Percentiles rank a stretch among this genome's conserved stretches.
Evolutionary conservation across 495 filamentous ascomycete genomes (phyloP).

Genomic region (Xylona heveae): DNA sequence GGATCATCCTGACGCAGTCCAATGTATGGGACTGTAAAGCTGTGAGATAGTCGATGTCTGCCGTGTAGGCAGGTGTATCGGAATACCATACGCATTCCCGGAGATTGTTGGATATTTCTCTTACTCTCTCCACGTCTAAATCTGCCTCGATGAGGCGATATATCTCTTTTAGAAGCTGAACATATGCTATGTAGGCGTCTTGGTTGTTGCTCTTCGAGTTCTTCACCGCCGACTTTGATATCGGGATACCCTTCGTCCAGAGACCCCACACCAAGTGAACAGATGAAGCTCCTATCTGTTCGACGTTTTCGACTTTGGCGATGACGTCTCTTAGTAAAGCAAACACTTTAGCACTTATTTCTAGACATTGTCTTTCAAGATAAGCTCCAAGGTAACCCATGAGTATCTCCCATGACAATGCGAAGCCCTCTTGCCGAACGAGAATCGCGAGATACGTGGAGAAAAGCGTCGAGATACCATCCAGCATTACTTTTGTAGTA

Average conservation of each 20-base stretch:
- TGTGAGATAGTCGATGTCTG: conserved; percentile 69
- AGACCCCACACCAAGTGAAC: conserved; percentile 47
- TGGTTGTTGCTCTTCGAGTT: conserved; percentile 36
- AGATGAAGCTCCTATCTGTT: conserved; percentile 30
- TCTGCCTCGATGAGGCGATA: conserved; percentile 55
- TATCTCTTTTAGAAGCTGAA: conserved; percentile 53
- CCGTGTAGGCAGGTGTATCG: conserved; percentile 52
- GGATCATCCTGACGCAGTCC: conserved; percentile 48
- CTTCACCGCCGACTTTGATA: conserved; percentile 17
- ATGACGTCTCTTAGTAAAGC: conserved; percentile 45
- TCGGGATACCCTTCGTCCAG: conserved; percentile 36
- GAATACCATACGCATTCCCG: conserved; percentile 44
- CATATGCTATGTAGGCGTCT: conserved; percentile 56
- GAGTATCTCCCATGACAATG: conserved; percentile 45
- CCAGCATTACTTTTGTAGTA: conserved; percentile 51
- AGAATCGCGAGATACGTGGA: conserved; percentile 43
- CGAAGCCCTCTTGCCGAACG: conserved; percentile 31
- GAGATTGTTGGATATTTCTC: conserved; percentile 28
- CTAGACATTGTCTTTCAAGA: conserved; percentile 35
- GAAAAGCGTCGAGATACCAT: conserved; percentile 45
- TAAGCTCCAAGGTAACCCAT: conserved; percentile 39
- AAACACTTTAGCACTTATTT: conserved; percentile 53
- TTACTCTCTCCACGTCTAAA: conserved; percentile 35
- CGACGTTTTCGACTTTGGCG: conserved; percentile 23
- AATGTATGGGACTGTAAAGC: conserved; percentile 55